Evolutionary conservation across 2,329 filamentous ascomycete genomes (phyloP).

Genomic region (Corinectria fuckeliana): DNA sequence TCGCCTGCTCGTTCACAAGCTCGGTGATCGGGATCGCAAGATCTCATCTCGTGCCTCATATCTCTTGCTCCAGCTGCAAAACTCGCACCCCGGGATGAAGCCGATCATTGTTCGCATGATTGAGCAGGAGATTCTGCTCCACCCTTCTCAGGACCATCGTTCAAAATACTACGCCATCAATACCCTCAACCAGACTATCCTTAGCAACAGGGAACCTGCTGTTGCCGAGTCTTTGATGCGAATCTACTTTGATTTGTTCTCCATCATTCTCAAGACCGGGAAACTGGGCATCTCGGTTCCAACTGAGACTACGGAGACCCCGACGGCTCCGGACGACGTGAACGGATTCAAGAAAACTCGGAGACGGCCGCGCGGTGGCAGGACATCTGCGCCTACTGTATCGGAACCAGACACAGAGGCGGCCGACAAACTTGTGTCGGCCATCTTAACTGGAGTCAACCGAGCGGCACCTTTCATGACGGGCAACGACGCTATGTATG

Average conservation of each 20-base stretch:
- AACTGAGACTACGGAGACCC: slow-evolving; percentile 57
- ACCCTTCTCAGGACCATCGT: slow-evolving; percentile 84
- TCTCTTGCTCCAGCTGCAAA: slow-evolving; percentile 88
- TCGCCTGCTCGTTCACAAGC: slow-evolving; percentile 91
- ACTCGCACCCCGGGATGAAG: slow-evolving; percentile 93
- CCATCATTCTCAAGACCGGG: slow-evolving; percentile 74
- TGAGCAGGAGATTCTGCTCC: slow-evolving; percentile 86
- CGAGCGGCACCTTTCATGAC: slow-evolving; percentile 92
- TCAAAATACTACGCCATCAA: slow-evolving; percentile 97
- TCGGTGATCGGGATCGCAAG: slow-evolving; percentile 94
- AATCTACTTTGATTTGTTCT: slow-evolving; percentile 92
- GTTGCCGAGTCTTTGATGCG: slow-evolving; percentile 82
- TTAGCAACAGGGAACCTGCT: slow-evolving; percentile 82
- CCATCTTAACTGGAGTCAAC: slow-evolving; percentile 92
- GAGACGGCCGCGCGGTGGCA: slow-evolving; percentile 36
- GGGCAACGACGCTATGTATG: slow-evolving; percentile 75
- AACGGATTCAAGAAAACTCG: slow-evolving; percentile 25
- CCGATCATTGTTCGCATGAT: slow-evolving; percentile 82
- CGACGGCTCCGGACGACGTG: slow-evolving; percentile 37
- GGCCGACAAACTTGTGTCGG: slow-evolving; percentile 89
- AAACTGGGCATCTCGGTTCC: slow-evolving; percentile 47
- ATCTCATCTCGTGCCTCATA: slow-evolving; percentile 94
- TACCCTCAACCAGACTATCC: slow-evolving; percentile 94
- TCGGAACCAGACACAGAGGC: slow-evolving; percentile 68
- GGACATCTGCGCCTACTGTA: slow-evolving; percentile 25